These are phyloP conservation scores for Acidiella bohemica DNA, from an alignment of 495 filamentous ascomycete genomes.

Conservation along the genomic window DNA sequence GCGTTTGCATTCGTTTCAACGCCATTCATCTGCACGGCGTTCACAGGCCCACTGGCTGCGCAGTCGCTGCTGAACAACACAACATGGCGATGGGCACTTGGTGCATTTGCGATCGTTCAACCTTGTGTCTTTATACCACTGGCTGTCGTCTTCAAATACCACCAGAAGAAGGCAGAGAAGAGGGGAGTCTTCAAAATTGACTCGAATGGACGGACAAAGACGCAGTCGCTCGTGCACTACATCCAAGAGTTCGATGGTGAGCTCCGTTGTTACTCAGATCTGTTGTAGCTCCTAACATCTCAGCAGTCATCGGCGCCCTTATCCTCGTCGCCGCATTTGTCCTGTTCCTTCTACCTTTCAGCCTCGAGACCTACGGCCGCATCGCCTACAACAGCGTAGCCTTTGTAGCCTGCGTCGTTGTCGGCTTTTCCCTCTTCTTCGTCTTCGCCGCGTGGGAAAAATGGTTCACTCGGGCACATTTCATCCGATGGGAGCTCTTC, in stretches of 20 bases:
- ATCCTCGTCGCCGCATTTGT: slow-evolving; percentile 13
- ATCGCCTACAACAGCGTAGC: not conserved
- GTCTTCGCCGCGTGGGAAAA: slow-evolving; percentile 13
- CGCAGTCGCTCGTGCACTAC: slow-evolving; percentile 14
- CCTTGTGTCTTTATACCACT: slow-evolving; percentile 44
- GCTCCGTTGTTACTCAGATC: too few species aligned
- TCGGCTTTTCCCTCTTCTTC: slow-evolving; percentile 14
- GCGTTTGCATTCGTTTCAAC: slow-evolving; percentile 46
- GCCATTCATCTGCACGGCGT: slow-evolving; percentile 49
- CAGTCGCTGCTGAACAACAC: slow-evolving; percentile 29
- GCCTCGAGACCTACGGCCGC: slow-evolving; percentile 4
- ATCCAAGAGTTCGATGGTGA: slow-evolving; percentile 20
- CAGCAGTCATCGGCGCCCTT: slow-evolving; percentile 15
- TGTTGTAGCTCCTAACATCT: slow-evolving; percentile 4
- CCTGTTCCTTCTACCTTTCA: slow-evolving; percentile 18
- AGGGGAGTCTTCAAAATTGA: slow-evolving; percentile 16
- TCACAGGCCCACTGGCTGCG: slow-evolving; percentile 47
- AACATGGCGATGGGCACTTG: slow-evolving; percentile 46
- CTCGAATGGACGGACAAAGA: slow-evolving; percentile 11
- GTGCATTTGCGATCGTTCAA: slow-evolving; percentile 42
- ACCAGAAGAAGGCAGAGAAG: slow-evolving; percentile 41
- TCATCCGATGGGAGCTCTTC: slow-evolving; percentile 15
- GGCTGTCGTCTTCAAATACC: slow-evolving; percentile 38
- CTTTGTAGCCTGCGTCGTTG: slow-evolving; percentile 16
- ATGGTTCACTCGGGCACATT: slow-evolving; percentile 10